phyloP scores from a whole-genome alignment of 768 basidiomycete genomes.

The Boletellus sp. region DNA sequence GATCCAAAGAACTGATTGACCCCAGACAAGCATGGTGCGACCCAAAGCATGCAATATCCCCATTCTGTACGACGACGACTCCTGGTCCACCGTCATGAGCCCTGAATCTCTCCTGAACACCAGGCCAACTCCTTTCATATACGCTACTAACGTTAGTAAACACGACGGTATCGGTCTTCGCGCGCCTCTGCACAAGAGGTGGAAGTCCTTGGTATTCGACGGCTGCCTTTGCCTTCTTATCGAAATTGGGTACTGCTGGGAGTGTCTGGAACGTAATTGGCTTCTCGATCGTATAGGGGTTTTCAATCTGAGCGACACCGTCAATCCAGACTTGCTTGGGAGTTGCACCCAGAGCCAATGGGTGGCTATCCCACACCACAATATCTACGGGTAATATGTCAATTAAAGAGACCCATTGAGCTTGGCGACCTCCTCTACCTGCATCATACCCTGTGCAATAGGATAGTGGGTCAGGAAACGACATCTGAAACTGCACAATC shows the following conservation, averaged over 20 bases:
- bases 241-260: conserved; percentile 60
- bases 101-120: conserved; percentile 22
- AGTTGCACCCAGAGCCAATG: conserved; percentile 71
- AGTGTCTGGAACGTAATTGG: conserved; percentile 47
- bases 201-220: conserved; percentile 68
- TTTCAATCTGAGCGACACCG: conserved; percentile 66
- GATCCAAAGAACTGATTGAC: conserved; percentile 6
- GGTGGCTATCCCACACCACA: conserved; percentile 76
- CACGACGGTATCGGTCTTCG: conserved; percentile 40
- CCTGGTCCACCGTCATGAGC: conserved; percentile 15
- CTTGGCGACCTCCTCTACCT: conserved; percentile 34
- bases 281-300: conserved; percentile 50
- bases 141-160: conserved; percentile 65
- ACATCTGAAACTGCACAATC: not conserved
- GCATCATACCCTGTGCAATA: conserved; percentile 59
- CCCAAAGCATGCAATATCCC: conserved; percentile 54
- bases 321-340: conserved; percentile 84
- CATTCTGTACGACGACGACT: conserved; percentile 51
- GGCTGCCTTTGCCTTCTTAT: conserved; percentile 55
- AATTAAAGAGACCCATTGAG: not conserved
- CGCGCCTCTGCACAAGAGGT: conserved; percentile 48
- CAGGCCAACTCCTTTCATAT: conserved; percentile 34
- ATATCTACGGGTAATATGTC: conserved; percentile 42
- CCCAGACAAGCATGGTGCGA: conserved; percentile 24
- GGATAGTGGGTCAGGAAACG: not conserved